Evolutionary conservation across 352 stramenopile species (phyloP).

Genomic region (Phytopythium vexans): DNA sequence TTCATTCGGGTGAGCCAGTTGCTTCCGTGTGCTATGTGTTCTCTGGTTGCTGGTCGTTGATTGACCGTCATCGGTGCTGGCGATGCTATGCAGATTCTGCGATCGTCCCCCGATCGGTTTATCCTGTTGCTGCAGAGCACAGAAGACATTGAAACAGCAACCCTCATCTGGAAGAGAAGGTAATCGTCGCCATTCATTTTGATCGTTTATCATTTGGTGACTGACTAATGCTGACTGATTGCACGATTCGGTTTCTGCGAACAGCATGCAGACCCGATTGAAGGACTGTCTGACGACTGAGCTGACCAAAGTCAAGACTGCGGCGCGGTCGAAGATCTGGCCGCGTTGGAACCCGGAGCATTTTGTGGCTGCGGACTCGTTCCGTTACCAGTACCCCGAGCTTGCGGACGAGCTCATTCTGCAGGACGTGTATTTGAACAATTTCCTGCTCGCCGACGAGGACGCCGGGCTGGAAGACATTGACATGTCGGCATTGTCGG

Average conservation of each 20-base stretch:
- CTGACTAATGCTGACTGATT: not conserved
- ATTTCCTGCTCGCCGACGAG: slow-evolving; percentile 51
- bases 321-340: slow-evolving; percentile 47
- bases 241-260: not conserved
- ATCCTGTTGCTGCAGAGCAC: slow-evolving; percentile 51
- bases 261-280: slow-evolving; percentile 57
- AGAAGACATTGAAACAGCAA: slow-evolving; percentile 61
- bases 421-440: slow-evolving; percentile 80
- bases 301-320: slow-evolving; percentile 64
- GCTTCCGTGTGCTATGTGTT: not conserved
- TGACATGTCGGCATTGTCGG: slow-evolving; percentile 73
- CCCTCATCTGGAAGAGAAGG: slow-evolving; percentile 67
- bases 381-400: slow-evolving; percentile 81
- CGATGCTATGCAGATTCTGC: slow-evolving; percentile 40
- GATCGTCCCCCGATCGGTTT: slow-evolving; percentile 57
- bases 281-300: slow-evolving; percentile 50
- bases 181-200: not conserved
- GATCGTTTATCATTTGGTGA: not conserved
- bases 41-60: not conserved
- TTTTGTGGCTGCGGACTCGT: slow-evolving; percentile 84
- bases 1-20: slow-evolving; percentile 50
- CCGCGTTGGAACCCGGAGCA: slow-evolving; percentile 80
- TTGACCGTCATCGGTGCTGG: not conserved
- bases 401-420: slow-evolving; percentile 72
- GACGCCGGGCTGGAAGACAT: slow-evolving; percentile 64